Evolutionary conservation across 2,329 filamentous ascomycete species (phyloP), one percentile per base, ranked within the genome.

Genomic region (Ustulina deusta): DNA sequence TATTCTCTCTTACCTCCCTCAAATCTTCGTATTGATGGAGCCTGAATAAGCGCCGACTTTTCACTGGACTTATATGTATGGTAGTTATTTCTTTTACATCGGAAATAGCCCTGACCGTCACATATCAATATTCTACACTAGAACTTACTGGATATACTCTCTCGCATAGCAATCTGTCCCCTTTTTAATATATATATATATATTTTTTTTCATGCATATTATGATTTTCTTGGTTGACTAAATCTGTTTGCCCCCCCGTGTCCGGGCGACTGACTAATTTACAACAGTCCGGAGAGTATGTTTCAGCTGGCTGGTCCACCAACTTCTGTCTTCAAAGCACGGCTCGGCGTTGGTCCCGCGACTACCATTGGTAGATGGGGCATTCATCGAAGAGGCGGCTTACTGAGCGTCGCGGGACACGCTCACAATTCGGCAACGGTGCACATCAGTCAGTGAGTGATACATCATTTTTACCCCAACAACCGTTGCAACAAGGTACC

Each of bases 371-470:
- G 59, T 29, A 62, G 22, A 42, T 44, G 6, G 20, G 17, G 6
- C 51, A 27, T 51, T 25, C 38, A 48, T 38, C 34, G 25, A 17
- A 55, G 42, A 44, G 36, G 17, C 42, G 32, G 52, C 61, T 48
- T 63, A 63, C 42, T n/a, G 52, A 34, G 51, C 13, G 42, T 13
- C 22, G n/a, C 20, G 51, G 60, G 60, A 27, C 15, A 32, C 15
- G 54, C 7, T 44, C 48, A 20, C 25, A 48, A 38, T 36, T 52
- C 55, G 49, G 51, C 61, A 44, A 22, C 29, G 42, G 49, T 36
- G 48, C 48, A 46, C 46, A 22, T 32, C 17, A 36, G 13, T 42
- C 55, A 49, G 65, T 42, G 56, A 54, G 64, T 69, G 61, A 69
- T 51, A n/a, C 52, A 57, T 68, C 65, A 68, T 22, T 48, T 62